Evolutionary conservation across 1,139 yeast species (phyloP).

Genomic region (Candida sp.): DNA sequence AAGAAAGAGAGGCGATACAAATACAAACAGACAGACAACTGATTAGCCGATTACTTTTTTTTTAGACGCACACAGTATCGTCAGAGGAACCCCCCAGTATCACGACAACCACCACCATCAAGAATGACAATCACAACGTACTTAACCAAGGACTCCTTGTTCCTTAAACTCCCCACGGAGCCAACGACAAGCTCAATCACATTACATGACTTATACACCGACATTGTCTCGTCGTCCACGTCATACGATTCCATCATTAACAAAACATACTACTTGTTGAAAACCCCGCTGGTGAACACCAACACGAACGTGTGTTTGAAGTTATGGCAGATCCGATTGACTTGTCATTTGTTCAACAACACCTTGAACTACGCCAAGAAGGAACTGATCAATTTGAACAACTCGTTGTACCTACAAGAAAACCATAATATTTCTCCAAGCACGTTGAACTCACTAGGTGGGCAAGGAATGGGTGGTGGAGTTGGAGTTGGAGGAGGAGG

Average conservation of each 20-base stretch:
- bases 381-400: slow-evolving; percentile 44
- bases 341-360: slow-evolving; percentile 33
- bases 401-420: slow-evolving; percentile 37
- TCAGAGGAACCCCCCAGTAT: neutral
- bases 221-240: neutral
- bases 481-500: too few species aligned
- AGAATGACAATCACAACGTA: slow-evolving; percentile 1
- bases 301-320: slow-evolving; percentile 17
- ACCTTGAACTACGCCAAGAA: slow-evolving; percentile 35
- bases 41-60: too few species aligned
- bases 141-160: slow-evolving; percentile 19
- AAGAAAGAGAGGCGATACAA: too few species aligned
- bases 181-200: slow-evolving; percentile 3
- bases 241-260: slow-evolving; percentile 11
- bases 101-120: neutral
- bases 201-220: slow-evolving; percentile 5
- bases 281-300: slow-evolving; percentile 10
- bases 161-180: slow-evolving; percentile 19
- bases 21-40: too few species aligned
- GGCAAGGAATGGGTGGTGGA: neutral
- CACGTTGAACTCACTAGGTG: neutral
- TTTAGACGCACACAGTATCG: neutral
- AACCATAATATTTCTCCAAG: slow-evolving; percentile 20
- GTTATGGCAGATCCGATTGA: slow-evolving; percentile 45
- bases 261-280: slow-evolving; percentile 17